Base-by-base conservation (phyloP, 305 asterid genomes). In the Euphrasia arctica region DNA sequence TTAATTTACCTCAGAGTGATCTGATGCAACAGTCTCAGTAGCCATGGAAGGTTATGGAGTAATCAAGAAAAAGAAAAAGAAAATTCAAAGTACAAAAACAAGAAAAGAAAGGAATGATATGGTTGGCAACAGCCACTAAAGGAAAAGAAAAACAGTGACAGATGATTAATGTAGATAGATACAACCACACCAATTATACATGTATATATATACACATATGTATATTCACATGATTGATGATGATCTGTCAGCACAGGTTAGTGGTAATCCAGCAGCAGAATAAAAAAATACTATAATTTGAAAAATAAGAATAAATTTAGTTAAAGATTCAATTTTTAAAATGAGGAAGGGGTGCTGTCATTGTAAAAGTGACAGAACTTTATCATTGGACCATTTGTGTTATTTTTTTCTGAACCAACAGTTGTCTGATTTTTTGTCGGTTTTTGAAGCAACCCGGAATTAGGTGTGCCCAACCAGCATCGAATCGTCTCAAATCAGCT, bases 1-100 rank as follows among this genome's bases (percentile, higher is more conserved):
- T n/a, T n/a, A n/a, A n/a, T n/a, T 12, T 74, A 87, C 95, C 95
- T 85, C 62, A 50, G 64, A 62, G 60, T 77, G 91, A 80, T 84
- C 81, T 48, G 95, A 72, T 68, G 48, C 62, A 82, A 74, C 85
- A 77, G 92, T 68, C 52, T 75, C 74, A 79, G 74, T 76, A 72
- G 95, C 96, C 97, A 87, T 88, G 82, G 72, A 72, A 73, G 73
- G 25, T 43, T 1, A 52, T 67, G 48, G n/a, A 58, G 52, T n/a
- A n/a, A 2, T 12, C 8, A 49, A 55, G 31, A 14, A 8, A 51
- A 5, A 55, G 12, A 55, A 28, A 8, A 5, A n/a, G n/a, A n/a
- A n/a, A n/a, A n/a, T n/a, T n/a, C n/a, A 0, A 55, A 55, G 60
- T 25, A 55, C 39, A 55, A 12, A 70, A 69, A 65, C 65, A 52